These are phyloP conservation scores for Fusarium solani-melongenae DNA, from an alignment of 2,329 filamentous ascomycete genomes.

Conservation along the genomic window DNA sequence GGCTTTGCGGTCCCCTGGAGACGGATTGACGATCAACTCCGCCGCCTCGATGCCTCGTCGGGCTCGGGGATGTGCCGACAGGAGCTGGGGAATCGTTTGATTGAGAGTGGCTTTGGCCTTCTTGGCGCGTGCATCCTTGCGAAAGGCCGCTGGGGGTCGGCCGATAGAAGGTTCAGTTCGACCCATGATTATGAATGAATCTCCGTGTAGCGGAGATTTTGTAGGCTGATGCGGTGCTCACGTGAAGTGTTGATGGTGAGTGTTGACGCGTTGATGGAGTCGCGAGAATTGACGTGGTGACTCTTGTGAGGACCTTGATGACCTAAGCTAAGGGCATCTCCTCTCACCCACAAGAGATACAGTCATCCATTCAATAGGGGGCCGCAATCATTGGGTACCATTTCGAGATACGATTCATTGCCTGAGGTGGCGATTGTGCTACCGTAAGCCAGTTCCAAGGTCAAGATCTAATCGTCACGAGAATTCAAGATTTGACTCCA, in stretches of 20 bases:
- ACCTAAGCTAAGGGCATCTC: background rate
- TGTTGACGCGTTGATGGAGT: background rate
- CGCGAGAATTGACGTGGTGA: background rate
- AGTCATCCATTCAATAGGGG: background rate
- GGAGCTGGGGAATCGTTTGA: constrained; percentile 66
- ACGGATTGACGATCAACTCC: constrained; percentile 57
- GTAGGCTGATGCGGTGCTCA: background rate
- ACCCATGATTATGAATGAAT: constrained; percentile 31
- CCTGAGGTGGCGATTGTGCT: background rate
- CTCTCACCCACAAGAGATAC: background rate
- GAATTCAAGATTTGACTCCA: background rate
- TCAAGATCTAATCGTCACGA: background rate
- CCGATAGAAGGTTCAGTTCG: constrained; percentile 40
- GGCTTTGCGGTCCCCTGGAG: constrained; percentile 1
- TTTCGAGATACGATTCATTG: background rate
- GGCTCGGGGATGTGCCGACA: constrained; percentile 64
- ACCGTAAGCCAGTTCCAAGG: background rate
- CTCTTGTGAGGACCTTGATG: background rate
- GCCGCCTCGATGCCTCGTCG: constrained; percentile 64
- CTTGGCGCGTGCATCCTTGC: constrained; percentile 60
- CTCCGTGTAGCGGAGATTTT: background rate
- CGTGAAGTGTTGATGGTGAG: background rate
- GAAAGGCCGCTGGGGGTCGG: constrained; percentile 38
- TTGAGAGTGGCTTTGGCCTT: constrained; percentile 68
- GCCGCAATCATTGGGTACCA: background rate